Evolutionary conservation across 257 asterid species (phyloP), one percentile per base, ranked within the genome.

Genomic region (Prunella vulgaris): DNA sequence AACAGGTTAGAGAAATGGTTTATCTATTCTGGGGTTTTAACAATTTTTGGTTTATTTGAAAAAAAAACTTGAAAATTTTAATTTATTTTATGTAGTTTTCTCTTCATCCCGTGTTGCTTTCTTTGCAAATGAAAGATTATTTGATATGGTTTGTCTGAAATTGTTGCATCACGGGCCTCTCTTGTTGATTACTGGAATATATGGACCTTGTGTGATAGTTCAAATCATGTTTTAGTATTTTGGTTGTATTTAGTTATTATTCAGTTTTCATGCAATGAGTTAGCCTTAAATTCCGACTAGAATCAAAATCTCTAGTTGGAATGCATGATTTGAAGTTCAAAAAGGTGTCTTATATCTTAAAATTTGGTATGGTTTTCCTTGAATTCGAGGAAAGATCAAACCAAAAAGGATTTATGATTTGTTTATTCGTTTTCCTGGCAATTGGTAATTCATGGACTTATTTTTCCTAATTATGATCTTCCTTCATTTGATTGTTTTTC

Each of bases 1-100:
- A 75, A 52, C 86, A 79, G 90, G 91, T 86, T 58, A 79, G 61
- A 22, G 38, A n/a, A n/a, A n/a, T n/a, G n/a, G n/a, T n/a, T n/a
- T n/a, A 66, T 72, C 46, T 76, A 51, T 77, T 67, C 6, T 72
- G 80, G 61, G 49, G 56, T 44, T 78, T 70, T 69, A 1, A 6
- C 35, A 46, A 38, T 66, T 60, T 58, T 63, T 58, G 15, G 37
- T 56, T 21, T 49, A 49, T 44, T 6, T 44, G 24, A n/a, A n/a
- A n/a, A 17, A 4, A n/a, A 14, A 8, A 46, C 3, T 1, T 35
- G 21, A 46, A 46, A 4, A n/a, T n/a, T n/a, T n/a, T 46, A 21
- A 9, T 5, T 5, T 6, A n/a, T 46, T 46, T 46, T 46, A 10
- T 18, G 25, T 20, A 15, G 12, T 49, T 18, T 49, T 49, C 5